Percentiles rank a stretch among this genome's conserved stretches.
phyloP scores from a whole-genome alignment of 805 yeast species.

The Ogataea trehaloabstinens region DNA sequence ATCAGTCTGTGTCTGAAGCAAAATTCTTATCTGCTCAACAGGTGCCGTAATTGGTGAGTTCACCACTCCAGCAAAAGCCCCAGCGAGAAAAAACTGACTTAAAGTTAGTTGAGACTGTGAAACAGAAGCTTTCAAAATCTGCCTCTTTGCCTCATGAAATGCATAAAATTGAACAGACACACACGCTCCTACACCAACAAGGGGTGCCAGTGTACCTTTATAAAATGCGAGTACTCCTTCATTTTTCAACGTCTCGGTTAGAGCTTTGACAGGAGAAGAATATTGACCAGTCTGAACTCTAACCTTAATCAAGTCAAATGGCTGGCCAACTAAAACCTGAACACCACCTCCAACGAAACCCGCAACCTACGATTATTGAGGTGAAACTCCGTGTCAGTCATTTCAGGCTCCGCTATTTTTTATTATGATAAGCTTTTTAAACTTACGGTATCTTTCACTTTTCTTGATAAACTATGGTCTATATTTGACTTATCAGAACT shows the following conservation, averaged over 20 bases:
- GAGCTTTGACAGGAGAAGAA: constrained; percentile 47
- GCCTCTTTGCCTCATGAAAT: constrained; percentile 67
- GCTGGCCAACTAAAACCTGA: constrained; percentile 59
- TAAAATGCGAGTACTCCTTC: constrained; percentile 66
- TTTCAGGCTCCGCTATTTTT: not conserved
- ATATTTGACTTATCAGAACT: constrained; percentile 11
- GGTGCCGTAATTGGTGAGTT: constrained; percentile 63
- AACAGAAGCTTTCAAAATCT: constrained; percentile 36
- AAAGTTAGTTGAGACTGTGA: constrained; percentile 38
- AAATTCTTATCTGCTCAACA: constrained; percentile 63
- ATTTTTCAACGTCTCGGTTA: constrained; percentile 50
- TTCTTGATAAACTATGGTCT: constrained; percentile 40
- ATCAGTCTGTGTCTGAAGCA: constrained; percentile 54
- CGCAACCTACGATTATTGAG: constrained; percentile 32
- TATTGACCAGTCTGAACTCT: constrained; percentile 69
- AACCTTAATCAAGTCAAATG: constrained; percentile 69
- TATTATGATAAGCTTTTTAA: not conserved
- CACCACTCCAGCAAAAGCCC: constrained; percentile 66
- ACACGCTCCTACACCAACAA: constrained; percentile 67
- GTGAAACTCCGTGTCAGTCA: constrained; percentile 3
- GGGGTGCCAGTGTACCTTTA: constrained; percentile 68
- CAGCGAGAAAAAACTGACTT: constrained; percentile 58
- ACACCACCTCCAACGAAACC: constrained; percentile 57
- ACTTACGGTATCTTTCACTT: constrained; percentile 48
- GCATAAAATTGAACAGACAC: constrained; percentile 71